Evolutionary conservation across 2,329 filamentous ascomycete genomes (phyloP).

Genomic region (Pseudocercospora musae): DNA sequence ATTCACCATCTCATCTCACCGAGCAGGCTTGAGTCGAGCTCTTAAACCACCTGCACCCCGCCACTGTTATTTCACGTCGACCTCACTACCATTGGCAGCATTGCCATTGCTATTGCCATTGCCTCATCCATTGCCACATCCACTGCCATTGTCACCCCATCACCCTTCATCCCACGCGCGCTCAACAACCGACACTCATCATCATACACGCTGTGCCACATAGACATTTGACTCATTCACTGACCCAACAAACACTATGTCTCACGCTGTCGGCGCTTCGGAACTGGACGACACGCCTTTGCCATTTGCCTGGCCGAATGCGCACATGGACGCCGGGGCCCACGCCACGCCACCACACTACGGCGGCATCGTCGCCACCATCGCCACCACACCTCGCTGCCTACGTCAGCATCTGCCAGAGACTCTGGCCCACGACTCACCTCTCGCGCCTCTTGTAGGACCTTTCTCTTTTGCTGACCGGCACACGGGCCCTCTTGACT

Average conservation of each 20-base stretch:
- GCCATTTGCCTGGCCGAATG: neutral
- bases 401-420: slow-evolving; percentile 11
- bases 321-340: neutral
- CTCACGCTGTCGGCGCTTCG: slow-evolving; percentile 2
- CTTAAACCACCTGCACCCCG: neutral
- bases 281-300: neutral
- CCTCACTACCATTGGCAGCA: slow-evolving; percentile 1
- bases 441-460: slow-evolving; percentile 22
- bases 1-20: too few relatives aligned
- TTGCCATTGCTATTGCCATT: too few relatives aligned
- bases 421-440: slow-evolving; percentile 3
- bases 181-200: neutral
- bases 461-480: slow-evolving; percentile 14
- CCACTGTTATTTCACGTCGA: neutral
- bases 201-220: neutral
- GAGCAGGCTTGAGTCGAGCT: neutral
- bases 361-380: slow-evolving; percentile 1
- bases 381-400: slow-evolving; percentile 15
- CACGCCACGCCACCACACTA: neutral
- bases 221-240: slow-evolving; percentile 4
- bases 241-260: slow-evolving; percentile 5
- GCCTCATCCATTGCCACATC: too few relatives aligned
- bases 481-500: slow-evolving; percentile 18
- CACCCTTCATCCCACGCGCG: neutral
- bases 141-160: too few relatives aligned